Evolutionary conservation across 73 alveolate genomes (phyloP).

Genomic region (Paramecium sexaurelia): DNA sequence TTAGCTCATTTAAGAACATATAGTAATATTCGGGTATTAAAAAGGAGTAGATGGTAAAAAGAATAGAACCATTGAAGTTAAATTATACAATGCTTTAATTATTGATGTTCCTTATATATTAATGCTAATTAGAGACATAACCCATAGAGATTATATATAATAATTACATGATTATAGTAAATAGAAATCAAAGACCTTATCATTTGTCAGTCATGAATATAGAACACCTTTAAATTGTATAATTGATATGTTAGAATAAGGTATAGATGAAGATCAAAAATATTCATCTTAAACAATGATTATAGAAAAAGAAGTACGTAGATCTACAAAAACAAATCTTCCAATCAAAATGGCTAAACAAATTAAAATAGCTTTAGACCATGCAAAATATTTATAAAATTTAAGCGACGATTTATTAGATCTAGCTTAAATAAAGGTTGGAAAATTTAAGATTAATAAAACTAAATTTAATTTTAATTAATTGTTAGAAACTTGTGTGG

Average conservation of each 20-base stretch:
- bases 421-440: conserved; percentile 63
- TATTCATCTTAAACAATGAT: conserved; percentile 8
- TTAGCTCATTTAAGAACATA: neutral
- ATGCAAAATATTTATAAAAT: conserved; percentile 56
- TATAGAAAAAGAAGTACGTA: neutral
- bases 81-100: conserved; percentile 36
- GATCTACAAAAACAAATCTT: neutral
- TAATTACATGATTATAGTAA: conserved; percentile 52
- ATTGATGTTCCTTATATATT: conserved; percentile 27
- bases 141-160: conserved; percentile 61
- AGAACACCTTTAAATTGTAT: conserved; percentile 67
- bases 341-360: neutral
- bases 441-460: conserved; percentile 55
- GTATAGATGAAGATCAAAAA: conserved; percentile 31
- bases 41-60: neutral
- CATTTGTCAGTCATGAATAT: conserved; percentile 65
- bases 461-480: conserved; percentile 52
- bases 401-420: conserved; percentile 60
- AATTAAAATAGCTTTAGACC: conserved; percentile 54
- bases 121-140: conserved; percentile 54
- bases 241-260: conserved; percentile 58
- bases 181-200: conserved; percentile 56
- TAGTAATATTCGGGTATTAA: conserved; percentile 11
- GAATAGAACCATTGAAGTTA: conserved; percentile 11
- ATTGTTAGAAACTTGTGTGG: conserved; percentile 31